Base-by-base conservation (phyloP, 257 asterid genomes). In the Solanum habrochaites region DNA sequence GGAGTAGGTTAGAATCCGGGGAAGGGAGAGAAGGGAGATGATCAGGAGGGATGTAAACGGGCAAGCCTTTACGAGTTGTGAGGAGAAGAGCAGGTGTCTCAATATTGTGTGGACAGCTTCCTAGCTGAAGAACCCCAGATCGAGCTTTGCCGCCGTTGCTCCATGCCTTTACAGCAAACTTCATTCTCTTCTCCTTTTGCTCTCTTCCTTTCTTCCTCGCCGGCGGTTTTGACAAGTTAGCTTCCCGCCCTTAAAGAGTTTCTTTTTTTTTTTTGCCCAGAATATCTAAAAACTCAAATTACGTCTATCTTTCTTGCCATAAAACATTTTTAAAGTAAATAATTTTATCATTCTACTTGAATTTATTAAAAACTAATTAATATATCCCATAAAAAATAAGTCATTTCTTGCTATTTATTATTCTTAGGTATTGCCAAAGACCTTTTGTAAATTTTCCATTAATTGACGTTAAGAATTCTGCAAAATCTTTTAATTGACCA, bases 31-130 rank as follows among this genome's bases (percentile, higher is more conserved):
- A 89, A 43, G 94, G 87, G 87, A 97, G 95, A 58, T 91, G 97
- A 93, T 97, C 99, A 16, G 99, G 99, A 39, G 98, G 86, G 86
- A 95, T 94, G 93, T 93, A 97, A 67, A 90, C 87, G 82, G 99
- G 98, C 80, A 97, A 91, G 37, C 98, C 98, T 90, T 97, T 97
- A 81, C 97, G 96, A 77, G 99, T 95, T 21, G 92, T 90, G 81
- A 95, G 91, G 82, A 95, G 95, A 42, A 97, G 96, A 15, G 98
- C 98, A 2, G 99, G 98, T 78, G 99, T 97, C 74, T 95, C 98
- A 1, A 93, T 66, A 14, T 89, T 71, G 14, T 86, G 35, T 9
- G 96, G 88, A 86, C 90, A 88, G 92, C 89, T 87, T 82, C 94
- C 91, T 81, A 95, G 82, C 86, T 94, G 94, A 82, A 97, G 86